Percentiles rank a stretch among this genome's conserved stretches.
These are phyloP conservation scores for Neltuma alba DNA, from an alignment of 306 rosid genomes.

Conservation along the genomic window DNA sequence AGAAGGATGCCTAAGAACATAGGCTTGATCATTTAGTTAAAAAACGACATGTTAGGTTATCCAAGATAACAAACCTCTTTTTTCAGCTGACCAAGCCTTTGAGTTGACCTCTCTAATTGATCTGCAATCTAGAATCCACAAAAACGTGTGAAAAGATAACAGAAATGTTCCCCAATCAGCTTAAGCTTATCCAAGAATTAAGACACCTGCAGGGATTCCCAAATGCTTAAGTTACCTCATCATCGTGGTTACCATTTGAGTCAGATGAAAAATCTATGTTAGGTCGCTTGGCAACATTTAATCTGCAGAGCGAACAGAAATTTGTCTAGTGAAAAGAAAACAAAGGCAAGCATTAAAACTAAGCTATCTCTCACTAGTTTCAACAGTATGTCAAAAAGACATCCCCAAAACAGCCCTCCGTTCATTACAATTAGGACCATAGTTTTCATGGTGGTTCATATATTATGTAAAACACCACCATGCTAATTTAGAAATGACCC, in stretches of 20 bases:
- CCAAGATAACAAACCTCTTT: conserved; percentile 84
- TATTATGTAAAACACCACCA: not conserved
- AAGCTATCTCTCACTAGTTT: conserved; percentile 8
- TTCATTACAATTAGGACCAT: not conserved
- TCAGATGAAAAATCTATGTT: conserved; percentile 59
- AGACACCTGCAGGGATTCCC: conserved; percentile 29
- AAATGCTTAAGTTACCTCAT: conserved; percentile 52
- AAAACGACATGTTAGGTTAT: conserved; percentile 18
- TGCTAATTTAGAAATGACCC: not conserved
- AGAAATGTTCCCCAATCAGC: conserved; percentile 14
- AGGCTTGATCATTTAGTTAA: not conserved
- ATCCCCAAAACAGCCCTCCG: not conserved
- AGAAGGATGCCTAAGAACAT: conserved; percentile 8
- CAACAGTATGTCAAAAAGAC: conserved; percentile 19
- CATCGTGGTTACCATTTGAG: conserved; percentile 45
- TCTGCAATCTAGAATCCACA: conserved; percentile 58
- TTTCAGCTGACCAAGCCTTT: conserved; percentile 58
- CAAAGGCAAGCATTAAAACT: conserved; percentile 13
- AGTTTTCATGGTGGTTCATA: not conserved
- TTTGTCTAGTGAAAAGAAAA: conserved; percentile 20
- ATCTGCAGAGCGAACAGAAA: conserved; percentile 49
- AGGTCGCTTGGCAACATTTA: conserved; percentile 40
- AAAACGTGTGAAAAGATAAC: conserved; percentile 18
- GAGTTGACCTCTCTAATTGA: conserved; percentile 62
- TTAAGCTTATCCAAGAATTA: conserved; percentile 18